Conservation (phyloP, 208 protist genomes). For the Strigomonas oncopelti region DNA sequence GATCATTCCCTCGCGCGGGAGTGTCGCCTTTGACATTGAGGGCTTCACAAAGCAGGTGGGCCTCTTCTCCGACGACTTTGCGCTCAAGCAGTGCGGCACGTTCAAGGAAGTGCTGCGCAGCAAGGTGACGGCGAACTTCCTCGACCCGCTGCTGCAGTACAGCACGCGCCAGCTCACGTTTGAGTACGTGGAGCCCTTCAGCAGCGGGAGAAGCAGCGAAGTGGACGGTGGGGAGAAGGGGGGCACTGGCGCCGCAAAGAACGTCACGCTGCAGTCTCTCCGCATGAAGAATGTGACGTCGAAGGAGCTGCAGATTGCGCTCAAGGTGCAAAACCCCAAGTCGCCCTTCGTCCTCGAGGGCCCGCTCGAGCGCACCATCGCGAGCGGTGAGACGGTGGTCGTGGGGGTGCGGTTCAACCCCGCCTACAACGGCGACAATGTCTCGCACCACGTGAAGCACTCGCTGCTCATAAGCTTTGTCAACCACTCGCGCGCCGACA, state of each 20-base stretch:
- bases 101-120: slow-evolving; percentile 80
- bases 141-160: slow-evolving; percentile 76
- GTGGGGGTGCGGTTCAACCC: slow-evolving; percentile 87
- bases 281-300: slow-evolving; percentile 87
- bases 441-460: slow-evolving; percentile 70
- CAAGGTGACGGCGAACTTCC: slow-evolving; percentile 76
- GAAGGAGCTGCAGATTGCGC: slow-evolving; percentile 65
- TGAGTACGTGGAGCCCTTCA: slow-evolving; percentile 65
- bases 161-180: slow-evolving; percentile 77
- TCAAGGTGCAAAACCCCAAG: slow-evolving; percentile 43
- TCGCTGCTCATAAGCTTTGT: slow-evolving; percentile 79
- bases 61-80: slow-evolving; percentile 70
- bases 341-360: slow-evolving; percentile 76
- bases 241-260: neutral
- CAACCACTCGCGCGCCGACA: slow-evolving; percentile 88
- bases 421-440: slow-evolving; percentile 69
- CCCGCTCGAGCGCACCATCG: slow-evolving; percentile 49
- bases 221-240: slow-evolving; percentile 5
- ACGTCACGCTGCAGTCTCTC: slow-evolving; percentile 58
- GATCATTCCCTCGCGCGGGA: slow-evolving; percentile 55
- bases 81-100: slow-evolving; percentile 72
- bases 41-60: slow-evolving; percentile 47
- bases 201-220: slow-evolving; percentile 3
- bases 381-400: slow-evolving; percentile 71
- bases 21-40: slow-evolving; percentile 61